Evolutionary conservation across 257 asterid species (phyloP).

Genomic region (Gentiana dahurica): DNA sequence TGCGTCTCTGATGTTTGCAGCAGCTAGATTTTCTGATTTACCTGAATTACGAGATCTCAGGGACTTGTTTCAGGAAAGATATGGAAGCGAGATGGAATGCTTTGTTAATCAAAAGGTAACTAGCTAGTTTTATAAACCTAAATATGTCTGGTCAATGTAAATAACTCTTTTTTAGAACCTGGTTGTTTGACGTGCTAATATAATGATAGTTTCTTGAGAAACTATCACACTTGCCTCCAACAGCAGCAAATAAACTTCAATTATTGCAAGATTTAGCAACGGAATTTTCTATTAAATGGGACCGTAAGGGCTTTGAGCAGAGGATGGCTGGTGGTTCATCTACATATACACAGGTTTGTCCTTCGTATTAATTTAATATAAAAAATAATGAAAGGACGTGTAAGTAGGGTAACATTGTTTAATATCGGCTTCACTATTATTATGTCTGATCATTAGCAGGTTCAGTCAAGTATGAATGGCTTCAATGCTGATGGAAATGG

Average conservation of each 20-base stretch:
- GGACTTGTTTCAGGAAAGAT: slow-evolving; percentile 69
- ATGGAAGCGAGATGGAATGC: slow-evolving; percentile 52
- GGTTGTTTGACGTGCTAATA: slow-evolving; percentile 23
- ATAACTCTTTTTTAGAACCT: slow-evolving; percentile 12
- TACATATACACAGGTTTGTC: slow-evolving; percentile 43
- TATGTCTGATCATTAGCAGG: slow-evolving; percentile 13
- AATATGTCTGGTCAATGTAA: neutral
- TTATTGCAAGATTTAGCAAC: slow-evolving; percentile 76
- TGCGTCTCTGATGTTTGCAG: slow-evolving; percentile 89
- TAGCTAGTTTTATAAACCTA: slow-evolving; percentile 7
- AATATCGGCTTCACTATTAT: neutral
- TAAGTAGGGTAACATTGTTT: too few species aligned
- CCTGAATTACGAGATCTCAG: slow-evolving; percentile 95
- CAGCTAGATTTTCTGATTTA: slow-evolving; percentile 94
- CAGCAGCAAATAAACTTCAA: slow-evolving; percentile 49
- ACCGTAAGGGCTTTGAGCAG: slow-evolving; percentile 60
- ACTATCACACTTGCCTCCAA: slow-evolving; percentile 50
- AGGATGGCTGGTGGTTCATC: slow-evolving; percentile 54
- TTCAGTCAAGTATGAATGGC: slow-evolving; percentile 15
- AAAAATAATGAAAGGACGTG: slow-evolving; percentile 6
- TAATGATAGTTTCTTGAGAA: slow-evolving; percentile 66
- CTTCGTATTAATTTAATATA: slow-evolving; percentile 5
- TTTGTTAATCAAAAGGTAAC: slow-evolving; percentile 76
- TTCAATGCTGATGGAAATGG: slow-evolving; percentile 28
- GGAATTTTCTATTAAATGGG: slow-evolving; percentile 80